Base-by-base conservation (phyloP, 371 early-diverging fungal species). In the Rhizomucor pusillus region DNA sequence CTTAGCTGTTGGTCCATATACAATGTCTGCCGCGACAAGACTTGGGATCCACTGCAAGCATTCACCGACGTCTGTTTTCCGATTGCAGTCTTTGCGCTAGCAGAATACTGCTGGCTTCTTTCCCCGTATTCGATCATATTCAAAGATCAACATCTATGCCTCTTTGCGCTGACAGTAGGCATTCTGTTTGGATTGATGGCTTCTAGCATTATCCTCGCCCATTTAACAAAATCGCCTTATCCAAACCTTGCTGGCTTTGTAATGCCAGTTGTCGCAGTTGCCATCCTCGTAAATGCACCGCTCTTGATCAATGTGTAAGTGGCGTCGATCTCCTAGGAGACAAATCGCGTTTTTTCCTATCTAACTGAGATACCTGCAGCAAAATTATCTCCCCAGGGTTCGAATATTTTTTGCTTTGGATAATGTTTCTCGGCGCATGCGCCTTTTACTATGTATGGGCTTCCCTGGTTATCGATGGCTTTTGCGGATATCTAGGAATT, bases 181-280 rank as follows among this genome's bases (percentile, higher is more conserved):
- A 72, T 89, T 41, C 82, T 86, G 5, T 93, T 94, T 80, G 94
- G 93, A 10, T 81, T 92, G 46, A 90, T 94, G 67, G 90, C 91
- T 44, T 91, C 93, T 61, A 87, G 88, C 65, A 94, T 95, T 60
- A 93, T 94, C 47, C 61, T 93, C 58, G 90, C 92, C 22, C 93
- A 94, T 59, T 80, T 95, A 33, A 94, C 92, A 20, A 87, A 87
- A 68, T 80, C 79, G 54, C 75, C 77, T 18, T 95, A 85, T 68
- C 95, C 94, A 24, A 79, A 76, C 57, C 89, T 84, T 67, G 85
- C 87, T 9, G 73, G 79, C 29, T 71, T 91, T 56, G 66, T 87
- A 47, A 56, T 83, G 2, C 91, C 92, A 16, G 59, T 90, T 22
- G 63, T 82, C n/a, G n/a, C 86, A 11, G 90, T 89, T 44, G 85